These are phyloP conservation scores for Phylloporus sp. DNA, from an alignment of 768 basidiomycete genomes.

Conservation along the genomic window DNA sequence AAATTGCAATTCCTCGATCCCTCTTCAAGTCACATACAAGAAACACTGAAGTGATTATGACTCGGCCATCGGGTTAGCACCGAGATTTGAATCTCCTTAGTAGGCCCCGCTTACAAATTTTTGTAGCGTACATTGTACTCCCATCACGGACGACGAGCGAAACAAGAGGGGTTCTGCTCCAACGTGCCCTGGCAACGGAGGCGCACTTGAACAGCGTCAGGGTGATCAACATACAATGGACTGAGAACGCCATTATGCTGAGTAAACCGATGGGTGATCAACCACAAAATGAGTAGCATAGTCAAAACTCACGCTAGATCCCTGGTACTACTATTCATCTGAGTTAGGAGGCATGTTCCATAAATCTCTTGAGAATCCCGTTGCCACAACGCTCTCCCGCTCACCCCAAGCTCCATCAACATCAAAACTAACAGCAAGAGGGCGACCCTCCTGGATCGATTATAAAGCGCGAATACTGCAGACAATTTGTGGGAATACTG, in stretches of 20 bases:
- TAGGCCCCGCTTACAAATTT: slow-evolving; percentile 7
- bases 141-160: slow-evolving; percentile 18
- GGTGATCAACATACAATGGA: slow-evolving; percentile 13
- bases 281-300: background rate
- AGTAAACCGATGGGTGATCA: background rate
- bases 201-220: slow-evolving; percentile 21
- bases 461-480: slow-evolving; percentile 20
- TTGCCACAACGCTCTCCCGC: slow-evolving; percentile 1
- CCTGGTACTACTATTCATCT: background rate
- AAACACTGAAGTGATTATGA: background rate
- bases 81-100: too few relatives aligned
- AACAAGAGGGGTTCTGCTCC: slow-evolving; percentile 18
- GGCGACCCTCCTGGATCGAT: slow-evolving; percentile 11
- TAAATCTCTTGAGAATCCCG: background rate
- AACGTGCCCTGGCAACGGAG: slow-evolving; percentile 9
- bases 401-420: background rate
- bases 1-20: background rate
- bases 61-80: background rate
- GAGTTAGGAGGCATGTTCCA: slow-evolving; percentile 11
- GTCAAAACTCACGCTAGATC: slow-evolving; percentile 10
- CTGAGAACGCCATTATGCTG: slow-evolving; percentile 13
- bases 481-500: background rate
- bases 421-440: slow-evolving; percentile 6
- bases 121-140: slow-evolving; percentile 8
- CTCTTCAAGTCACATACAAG: background rate